Evolutionary conservation across 805 yeast genomes (phyloP), one percentile per base, ranked within the genome.

Genomic region (Hanseniaspora singularis): DNA sequence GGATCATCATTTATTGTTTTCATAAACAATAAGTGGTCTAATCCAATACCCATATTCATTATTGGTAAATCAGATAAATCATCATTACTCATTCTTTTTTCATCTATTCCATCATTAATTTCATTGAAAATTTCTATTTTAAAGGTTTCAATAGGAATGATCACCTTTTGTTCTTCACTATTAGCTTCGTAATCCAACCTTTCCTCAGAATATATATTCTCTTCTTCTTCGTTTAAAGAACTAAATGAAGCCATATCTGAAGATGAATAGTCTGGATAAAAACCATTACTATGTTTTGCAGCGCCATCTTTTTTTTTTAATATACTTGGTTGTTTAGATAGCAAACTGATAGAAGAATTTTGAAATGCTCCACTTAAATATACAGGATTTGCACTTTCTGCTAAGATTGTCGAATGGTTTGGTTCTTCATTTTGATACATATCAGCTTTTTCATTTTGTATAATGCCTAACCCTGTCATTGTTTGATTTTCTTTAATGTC

Each of bases 1-100:
- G 50, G 57, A 34, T 57, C 56, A 30, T 60, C 63, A 23, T 54
- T 42, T 28, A 47, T 51, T 33, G 55, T 52, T 30, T 51, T 55
- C 48, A 56, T 63, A 6, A 43, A 47, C 32, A 61, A 46, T 22
- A 61, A 44, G 20, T 50, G 40, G 19, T 55, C 59, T 15, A 61
- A 47, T 40, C 59, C 50, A 27, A 44, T 44, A 18, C 33, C 33
- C 38, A 44, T 26, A 12, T 39, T 44, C 34, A 58, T 37, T 15
- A 38, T 32, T 2, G 50, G 47, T 26, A 38, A 4, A 26, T 24
- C 16, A 10, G 3, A 5, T 4, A 26, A 2, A 11, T 33, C 54
- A 19, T 52, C 52, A n/a, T 52, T 46, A 31, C 53, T 53, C 15
- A 54, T 54, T 10, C 46, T 49, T n/a, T 7, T 32, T 15, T 15